Percentiles rank a stretch among this genome's conserved stretches.
These are phyloP conservation scores for Ceratobasidium sp. DNA, from an alignment of 1,284 basidiomycete species.

Conservation along the genomic window DNA sequence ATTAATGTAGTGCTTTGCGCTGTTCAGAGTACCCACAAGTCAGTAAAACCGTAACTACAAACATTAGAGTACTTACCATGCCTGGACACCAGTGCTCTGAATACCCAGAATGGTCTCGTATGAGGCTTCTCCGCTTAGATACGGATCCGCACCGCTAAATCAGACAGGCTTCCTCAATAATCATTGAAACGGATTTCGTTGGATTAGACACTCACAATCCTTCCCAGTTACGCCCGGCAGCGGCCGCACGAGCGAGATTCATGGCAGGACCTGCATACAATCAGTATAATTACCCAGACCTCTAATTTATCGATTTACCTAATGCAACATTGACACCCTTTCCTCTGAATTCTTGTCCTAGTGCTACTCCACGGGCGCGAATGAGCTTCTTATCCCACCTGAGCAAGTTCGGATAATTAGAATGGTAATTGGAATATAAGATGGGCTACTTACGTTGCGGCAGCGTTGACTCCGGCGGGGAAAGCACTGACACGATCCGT, in stretches of 20 bases:
- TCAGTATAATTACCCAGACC: neutral
- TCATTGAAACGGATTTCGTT: neutral
- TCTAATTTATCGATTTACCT: neutral
- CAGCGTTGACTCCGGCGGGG: slow-evolving; percentile 58
- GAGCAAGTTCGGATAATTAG: neutral
- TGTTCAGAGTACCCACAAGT: slow-evolving; percentile 44
- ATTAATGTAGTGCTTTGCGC: slow-evolving; percentile 75
- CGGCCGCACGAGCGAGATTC: slow-evolving; percentile 71
- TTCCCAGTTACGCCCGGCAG: slow-evolving; percentile 81
- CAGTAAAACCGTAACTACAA: slow-evolving; percentile 1
- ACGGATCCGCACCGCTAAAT: slow-evolving; percentile 68
- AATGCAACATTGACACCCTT: slow-evolving; percentile 76
- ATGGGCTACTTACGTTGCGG: slow-evolving; percentile 52
- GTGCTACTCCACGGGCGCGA: slow-evolving; percentile 71
- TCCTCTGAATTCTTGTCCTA: slow-evolving; percentile 78
- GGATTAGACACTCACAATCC: slow-evolving; percentile 57
- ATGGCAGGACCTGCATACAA: slow-evolving; percentile 64
- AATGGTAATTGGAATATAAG: neutral
- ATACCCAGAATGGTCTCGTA: slow-evolving; percentile 78
- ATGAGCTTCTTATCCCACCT: slow-evolving; percentile 67
- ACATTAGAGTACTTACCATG: slow-evolving; percentile 50
- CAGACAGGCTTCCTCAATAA: neutral
- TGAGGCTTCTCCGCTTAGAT: slow-evolving; percentile 71
- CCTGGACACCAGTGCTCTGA: slow-evolving; percentile 74
- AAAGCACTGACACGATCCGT: slow-evolving; percentile 66